A percentile compares a stretch with the other conserved stretches of the same genome.
Evolutionary conservation across 1,284 basidiomycete genomes (phyloP).

Genomic region (Cutaneotrichosporon cyanovorans): DNA sequence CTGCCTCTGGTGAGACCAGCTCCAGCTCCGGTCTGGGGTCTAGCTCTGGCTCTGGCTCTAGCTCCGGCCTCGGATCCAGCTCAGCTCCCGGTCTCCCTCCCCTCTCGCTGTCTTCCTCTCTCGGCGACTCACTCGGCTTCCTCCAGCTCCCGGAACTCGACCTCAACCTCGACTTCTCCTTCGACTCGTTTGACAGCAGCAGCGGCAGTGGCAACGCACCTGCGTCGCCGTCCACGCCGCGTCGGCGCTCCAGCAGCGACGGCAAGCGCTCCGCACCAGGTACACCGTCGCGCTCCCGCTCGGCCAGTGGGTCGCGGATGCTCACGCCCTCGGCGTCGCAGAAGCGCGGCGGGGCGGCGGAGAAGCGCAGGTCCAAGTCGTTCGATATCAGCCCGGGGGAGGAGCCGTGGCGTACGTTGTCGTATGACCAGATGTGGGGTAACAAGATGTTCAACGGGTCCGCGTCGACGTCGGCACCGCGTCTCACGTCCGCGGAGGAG

Average conservation of each 20-base stretch:
- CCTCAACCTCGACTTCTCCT: constrained; percentile 34
- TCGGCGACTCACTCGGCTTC: constrained; percentile 27
- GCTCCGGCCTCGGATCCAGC: no score
- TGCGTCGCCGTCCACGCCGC: constrained; percentile 29
- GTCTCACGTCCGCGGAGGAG: constrained; percentile 9
- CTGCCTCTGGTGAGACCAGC: background rate
- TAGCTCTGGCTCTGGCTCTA: background rate
- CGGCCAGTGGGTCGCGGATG: background rate
- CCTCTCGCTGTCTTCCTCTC: constrained; percentile 1
- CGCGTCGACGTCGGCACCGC: constrained; percentile 18
- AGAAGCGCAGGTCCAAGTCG: constrained; percentile 15
- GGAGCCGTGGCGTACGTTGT: constrained; percentile 6
- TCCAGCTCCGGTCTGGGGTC: no score
- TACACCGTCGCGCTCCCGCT: constrained; percentile 2
- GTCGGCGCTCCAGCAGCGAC: constrained; percentile 2
- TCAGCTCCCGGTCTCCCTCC: background rate
- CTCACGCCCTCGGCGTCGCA: background rate
- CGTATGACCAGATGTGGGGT: constrained; percentile 10
- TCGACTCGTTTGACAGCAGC: constrained; percentile 23
- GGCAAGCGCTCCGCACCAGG: background rate
- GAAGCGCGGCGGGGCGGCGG: background rate
- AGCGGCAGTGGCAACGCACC: no score
- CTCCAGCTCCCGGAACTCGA: constrained; percentile 43
- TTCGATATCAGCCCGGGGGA: constrained; percentile 4
- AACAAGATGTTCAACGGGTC: constrained; percentile 21